Evolutionary conservation across 2,329 filamentous ascomycete species (phyloP), one percentile per base, ranked within the genome.

Genomic region (Fusarium albidum): DNA sequence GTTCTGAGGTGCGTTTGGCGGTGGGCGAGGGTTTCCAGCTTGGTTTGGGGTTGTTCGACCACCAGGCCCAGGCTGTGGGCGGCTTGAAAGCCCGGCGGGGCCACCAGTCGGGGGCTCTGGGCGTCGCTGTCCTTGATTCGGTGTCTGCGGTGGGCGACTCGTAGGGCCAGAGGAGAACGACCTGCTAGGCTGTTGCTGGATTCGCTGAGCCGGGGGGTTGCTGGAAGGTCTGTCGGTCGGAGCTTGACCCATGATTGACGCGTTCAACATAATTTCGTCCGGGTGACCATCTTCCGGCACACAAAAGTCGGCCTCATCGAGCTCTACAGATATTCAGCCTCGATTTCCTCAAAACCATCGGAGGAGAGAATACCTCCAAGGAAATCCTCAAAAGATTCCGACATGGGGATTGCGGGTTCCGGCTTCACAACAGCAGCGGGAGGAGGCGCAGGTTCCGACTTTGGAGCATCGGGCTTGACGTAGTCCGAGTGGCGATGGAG

Each of bases 401-500:
- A 34, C 25, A 57, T 49, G 3, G 57, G 42, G 10, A 55, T 37
- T 29, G 48, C 47, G 17, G 66, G 69, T 58, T 73, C 70, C 48
- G 63, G 60, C 59, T 70, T 71, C 52, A 70, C 64, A 34, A 46
- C 31, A 14, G 57, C 35, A 17, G 60, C 49, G 33, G 52, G 45
- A 6, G 54, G 37, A 6, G 52, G 35, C 27, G 61, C 25, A 25
- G 61, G 46, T 43, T 69, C 68, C 9, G 50, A 28, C 50, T 69
- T 72, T 18, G 48, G 31, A 15, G 74, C 69, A 52, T 86, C 82
- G 68, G 82, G 86, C 70, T 88, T 89, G 18, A 81, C 82, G 70
- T 83, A 96, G 69, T 93, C 90, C 1, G 85, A 76, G 72, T 96
- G 93, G 32, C 94, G 85, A 73, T 97, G 88, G 31, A 98, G 79